A percentile compares a stretch with the other conserved stretches of the same genome.
Evolutionary conservation across 352 stramenopile species (phyloP).

Genomic region (Pseudoperonospora humuli): DNA sequence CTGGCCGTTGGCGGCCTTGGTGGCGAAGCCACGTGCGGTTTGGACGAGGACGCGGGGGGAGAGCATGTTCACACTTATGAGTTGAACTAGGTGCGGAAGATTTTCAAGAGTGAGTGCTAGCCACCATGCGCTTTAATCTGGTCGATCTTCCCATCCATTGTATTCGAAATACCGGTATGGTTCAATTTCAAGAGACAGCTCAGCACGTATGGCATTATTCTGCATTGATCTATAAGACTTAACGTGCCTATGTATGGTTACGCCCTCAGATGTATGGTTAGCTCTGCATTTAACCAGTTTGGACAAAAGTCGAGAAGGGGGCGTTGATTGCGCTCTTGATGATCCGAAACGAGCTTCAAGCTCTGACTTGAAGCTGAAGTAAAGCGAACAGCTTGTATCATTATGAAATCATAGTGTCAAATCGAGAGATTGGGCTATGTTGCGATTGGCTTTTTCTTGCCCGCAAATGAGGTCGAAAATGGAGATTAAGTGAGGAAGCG

Average conservation of each 20-base stretch:
- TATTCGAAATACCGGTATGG: no score
- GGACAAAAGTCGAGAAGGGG: constrained; percentile 2
- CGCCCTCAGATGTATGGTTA: no score
- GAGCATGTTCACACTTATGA: constrained; percentile 22
- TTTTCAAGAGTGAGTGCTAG: constrained; percentile 22
- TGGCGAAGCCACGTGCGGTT: constrained; percentile 34
- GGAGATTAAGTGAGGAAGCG: constrained; percentile 12
- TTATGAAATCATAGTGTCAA: constrained; percentile 6
- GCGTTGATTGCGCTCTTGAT: constrained; percentile 6
- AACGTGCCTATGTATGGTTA: no score
- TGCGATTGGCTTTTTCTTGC: constrained; percentile 8
- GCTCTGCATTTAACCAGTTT: no score
- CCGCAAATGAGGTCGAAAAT: constrained; percentile 10
- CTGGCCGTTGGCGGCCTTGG: constrained; percentile 31
- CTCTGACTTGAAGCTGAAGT: background rate
- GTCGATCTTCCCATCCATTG: constrained; percentile 11
- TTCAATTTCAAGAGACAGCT: no score
- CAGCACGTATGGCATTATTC: no score
- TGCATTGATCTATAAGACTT: no score
- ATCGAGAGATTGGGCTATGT: background rate
- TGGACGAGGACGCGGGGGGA: constrained; percentile 24
- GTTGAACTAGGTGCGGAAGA: constrained; percentile 5
- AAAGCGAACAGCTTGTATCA: background rate
- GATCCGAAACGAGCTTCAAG: background rate
- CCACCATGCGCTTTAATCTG: constrained; percentile 14